phyloP scores from a whole-genome alignment of 345 rosid genomes.

The Erysimum cheiranthoides region DNA sequence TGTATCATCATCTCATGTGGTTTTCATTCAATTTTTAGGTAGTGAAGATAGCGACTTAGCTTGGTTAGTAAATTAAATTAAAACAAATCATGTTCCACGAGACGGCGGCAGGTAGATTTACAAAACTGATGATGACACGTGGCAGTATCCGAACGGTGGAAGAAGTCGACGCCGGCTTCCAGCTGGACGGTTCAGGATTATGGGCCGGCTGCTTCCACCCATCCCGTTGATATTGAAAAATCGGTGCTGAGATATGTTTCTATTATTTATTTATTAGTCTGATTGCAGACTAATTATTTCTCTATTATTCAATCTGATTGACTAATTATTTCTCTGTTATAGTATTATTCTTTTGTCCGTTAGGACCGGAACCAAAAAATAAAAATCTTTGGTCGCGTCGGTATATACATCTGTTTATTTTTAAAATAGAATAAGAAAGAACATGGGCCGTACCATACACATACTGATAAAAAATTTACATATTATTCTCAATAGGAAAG shows the following conservation, averaged over 20 bases:
- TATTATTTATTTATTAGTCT: constrained; percentile 7
- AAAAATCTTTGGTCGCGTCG: not conserved
- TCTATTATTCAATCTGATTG: not conserved
- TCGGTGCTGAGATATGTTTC: constrained; percentile 27
- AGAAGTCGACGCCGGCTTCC: constrained; percentile 34
- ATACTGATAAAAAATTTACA: not conserved
- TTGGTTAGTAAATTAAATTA: constrained; percentile 5
- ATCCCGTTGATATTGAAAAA: constrained; percentile 14
- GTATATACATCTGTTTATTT: not conserved
- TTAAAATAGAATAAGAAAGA: not conserved
- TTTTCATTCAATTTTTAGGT: constrained; percentile 14
- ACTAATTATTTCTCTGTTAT: not conserved
- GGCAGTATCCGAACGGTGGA: constrained; percentile 26
- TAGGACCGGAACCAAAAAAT: not conserved
- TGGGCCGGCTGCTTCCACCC: constrained; percentile 39
- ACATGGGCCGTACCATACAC: constrained; percentile 1
- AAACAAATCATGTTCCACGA: constrained; percentile 25
- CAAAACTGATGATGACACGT: not conserved
- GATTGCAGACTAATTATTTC: constrained; percentile 2
- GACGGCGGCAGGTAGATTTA: constrained; percentile 1
- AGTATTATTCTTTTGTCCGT: not conserved
- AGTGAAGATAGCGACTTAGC: constrained; percentile 32
- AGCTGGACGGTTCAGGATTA: constrained; percentile 38
- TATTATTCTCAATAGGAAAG: not conserved
- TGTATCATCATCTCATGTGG: constrained; percentile 20